Conservation (phyloP, 1,284 basidiomycete species). For the Fistulinella cinereoalba region DNA sequence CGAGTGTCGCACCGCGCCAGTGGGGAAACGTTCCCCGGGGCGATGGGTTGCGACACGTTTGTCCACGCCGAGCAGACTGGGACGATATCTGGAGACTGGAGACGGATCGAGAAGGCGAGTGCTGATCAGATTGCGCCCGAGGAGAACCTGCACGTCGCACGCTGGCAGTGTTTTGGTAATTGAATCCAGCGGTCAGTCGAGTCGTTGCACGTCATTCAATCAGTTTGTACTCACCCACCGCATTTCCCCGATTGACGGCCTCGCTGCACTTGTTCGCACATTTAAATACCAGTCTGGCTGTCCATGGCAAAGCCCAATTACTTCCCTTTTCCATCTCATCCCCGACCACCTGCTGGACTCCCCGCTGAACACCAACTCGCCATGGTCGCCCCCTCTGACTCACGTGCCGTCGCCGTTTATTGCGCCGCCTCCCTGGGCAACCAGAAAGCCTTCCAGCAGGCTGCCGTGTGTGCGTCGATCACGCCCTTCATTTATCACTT, state of each 20-base stretch:
- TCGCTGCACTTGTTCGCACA: constrained; percentile 13
- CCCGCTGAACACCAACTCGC: background rate
- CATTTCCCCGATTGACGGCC: constrained; percentile 11
- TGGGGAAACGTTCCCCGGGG: too few species aligned
- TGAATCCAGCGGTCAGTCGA: background rate
- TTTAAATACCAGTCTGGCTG: constrained; percentile 28
- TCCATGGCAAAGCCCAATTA: constrained; percentile 12
- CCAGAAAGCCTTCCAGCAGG: constrained; percentile 56
- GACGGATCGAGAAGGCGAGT: constrained; percentile 1
- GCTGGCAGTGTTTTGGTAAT: background rate
- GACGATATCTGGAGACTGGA: background rate
- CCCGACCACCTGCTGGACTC: background rate
- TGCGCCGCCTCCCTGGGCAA: constrained; percentile 75
- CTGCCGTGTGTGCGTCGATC: constrained; percentile 66
- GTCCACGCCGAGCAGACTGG: background rate
- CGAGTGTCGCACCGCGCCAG: too few species aligned
- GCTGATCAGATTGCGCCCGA: background rate
- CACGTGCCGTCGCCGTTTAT: constrained; percentile 66
- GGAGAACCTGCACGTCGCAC: background rate
- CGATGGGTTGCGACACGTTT: background rate
- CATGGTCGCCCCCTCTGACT: constrained; percentile 34
- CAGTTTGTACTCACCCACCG: constrained; percentile 7
- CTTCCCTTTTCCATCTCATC: constrained; percentile 1
- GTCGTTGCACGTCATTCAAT: constrained; percentile 21
- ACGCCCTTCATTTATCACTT: background rate